A percentile compares a stretch with the other conserved stretches of the same genome.
phyloP scores from a whole-genome alignment of 73 alveolate genomes.

The Diophrys appendiculata region DNA sequence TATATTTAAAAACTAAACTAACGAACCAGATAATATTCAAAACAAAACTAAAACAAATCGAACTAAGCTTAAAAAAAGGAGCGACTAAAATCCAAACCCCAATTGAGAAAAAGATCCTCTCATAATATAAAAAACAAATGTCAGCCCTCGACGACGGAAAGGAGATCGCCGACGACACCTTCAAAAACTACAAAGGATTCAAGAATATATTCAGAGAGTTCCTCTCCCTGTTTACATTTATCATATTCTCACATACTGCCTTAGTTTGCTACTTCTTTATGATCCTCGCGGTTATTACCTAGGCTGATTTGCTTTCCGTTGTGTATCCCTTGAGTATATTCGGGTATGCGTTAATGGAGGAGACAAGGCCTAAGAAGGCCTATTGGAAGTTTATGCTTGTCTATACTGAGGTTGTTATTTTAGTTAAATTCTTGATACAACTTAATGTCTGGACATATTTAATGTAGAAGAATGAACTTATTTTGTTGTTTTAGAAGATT shows the following conservation, averaged over 20 bases:
- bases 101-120: slow-evolving; percentile 28
- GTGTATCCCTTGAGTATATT: slow-evolving; percentile 59
- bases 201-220: slow-evolving; percentile 29
- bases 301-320: slow-evolving; percentile 55
- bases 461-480: too few species aligned
- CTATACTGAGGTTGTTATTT: slow-evolving; percentile 53
- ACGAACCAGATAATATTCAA: slow-evolving; percentile 59
- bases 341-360: slow-evolving; percentile 66
- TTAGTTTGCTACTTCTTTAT: slow-evolving; percentile 43
- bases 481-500: too few species aligned
- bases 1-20: slow-evolving; percentile 19
- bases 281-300: slow-evolving; percentile 45
- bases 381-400: slow-evolving; percentile 49
- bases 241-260: slow-evolving; percentile 33
- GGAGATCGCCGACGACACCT: slow-evolving; percentile 15
- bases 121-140: background rate
- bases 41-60: slow-evolving; percentile 10
- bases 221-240: background rate
- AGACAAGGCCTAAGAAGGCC: slow-evolving; percentile 53
- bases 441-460: too few species aligned
- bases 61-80: slow-evolving; percentile 27
- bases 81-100: slow-evolving; percentile 26
- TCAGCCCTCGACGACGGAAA: slow-evolving; percentile 1
- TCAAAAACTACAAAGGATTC: slow-evolving; percentile 15
- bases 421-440: slow-evolving; percentile 58